A percentile compares a stretch with the other conserved stretches of the same genome.
Evolutionary conservation across 2,329 filamentous ascomycete genomes (phyloP).

Genomic region (Huntiella abstrusa): DNA sequence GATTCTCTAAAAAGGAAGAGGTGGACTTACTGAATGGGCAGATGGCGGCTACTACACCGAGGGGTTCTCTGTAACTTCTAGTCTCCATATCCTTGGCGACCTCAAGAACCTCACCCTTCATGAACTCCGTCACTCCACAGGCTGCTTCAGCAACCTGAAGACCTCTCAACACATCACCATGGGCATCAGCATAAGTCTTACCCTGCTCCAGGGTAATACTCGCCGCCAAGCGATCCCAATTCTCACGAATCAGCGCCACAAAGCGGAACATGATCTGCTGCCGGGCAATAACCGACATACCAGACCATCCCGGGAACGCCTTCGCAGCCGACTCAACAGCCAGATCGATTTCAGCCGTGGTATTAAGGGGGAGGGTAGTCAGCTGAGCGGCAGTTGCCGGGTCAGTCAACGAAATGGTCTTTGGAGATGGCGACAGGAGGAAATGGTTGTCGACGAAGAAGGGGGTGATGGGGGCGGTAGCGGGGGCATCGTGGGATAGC

Average conservation of each 20-base stretch:
- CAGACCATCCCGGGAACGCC: conserved; percentile 56
- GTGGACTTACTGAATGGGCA: conserved; percentile 62
- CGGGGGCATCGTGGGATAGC: conserved; percentile 51
- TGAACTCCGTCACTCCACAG: conserved; percentile 59
- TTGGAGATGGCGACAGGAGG: conserved; percentile 42
- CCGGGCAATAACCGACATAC: conserved; percentile 51
- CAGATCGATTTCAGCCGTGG: conserved; percentile 54
- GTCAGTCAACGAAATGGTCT: conserved; percentile 66
- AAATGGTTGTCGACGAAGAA: conserved; percentile 75
- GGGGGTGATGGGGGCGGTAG: conserved; percentile 49
- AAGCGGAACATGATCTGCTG: conserved; percentile 84
- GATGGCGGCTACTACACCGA: conserved; percentile 67
- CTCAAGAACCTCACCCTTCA: conserved; percentile 70
- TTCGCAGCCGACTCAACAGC: conserved; percentile 57
- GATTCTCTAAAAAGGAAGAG: not conserved
- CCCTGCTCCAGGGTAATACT: conserved; percentile 78
- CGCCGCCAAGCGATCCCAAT: conserved; percentile 69
- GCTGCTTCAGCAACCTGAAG: conserved; percentile 73
- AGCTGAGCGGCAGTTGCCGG: conserved; percentile 74
- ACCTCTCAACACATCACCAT: conserved; percentile 62
- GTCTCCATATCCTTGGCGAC: conserved; percentile 86
- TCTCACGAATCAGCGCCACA: conserved; percentile 58
- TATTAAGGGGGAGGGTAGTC: conserved; percentile 67
- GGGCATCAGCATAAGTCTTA: conserved; percentile 71
- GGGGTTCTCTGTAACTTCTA: conserved; percentile 59